Evolutionary conservation across 306 rosid genomes (phyloP).

Genomic region (Hylodesmum podocarpum): DNA sequence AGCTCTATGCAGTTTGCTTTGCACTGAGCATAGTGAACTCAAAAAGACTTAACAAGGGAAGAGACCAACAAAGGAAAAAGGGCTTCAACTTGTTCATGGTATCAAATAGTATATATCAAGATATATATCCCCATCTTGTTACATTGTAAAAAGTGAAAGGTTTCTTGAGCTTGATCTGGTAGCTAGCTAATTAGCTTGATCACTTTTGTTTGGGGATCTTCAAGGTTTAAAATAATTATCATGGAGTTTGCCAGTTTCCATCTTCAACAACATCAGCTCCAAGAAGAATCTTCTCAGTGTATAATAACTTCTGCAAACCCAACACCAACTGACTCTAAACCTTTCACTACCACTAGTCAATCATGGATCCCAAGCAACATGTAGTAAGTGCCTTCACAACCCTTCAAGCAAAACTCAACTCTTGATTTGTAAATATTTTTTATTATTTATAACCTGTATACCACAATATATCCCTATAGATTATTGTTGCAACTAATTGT

Average conservation of each 20-base stretch:
- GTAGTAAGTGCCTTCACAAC: slow-evolving; percentile 10
- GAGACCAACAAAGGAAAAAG: background rate
- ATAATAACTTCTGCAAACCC: slow-evolving; percentile 6
- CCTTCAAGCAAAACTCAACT: background rate
- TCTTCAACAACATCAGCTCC: slow-evolving; percentile 37
- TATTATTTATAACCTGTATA: background rate
- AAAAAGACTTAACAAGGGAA: background rate
- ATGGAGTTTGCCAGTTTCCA: slow-evolving; percentile 31
- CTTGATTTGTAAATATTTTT: too few relatives aligned
- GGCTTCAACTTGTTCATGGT: background rate
- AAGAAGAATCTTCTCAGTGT: slow-evolving; percentile 16
- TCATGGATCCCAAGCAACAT: slow-evolving; percentile 31
- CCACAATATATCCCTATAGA: background rate
- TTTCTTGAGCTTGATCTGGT: background rate
- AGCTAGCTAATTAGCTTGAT: background rate
- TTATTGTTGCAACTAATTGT: background rate
- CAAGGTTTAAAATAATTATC: background rate
- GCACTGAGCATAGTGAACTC: background rate
- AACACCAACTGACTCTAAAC: background rate
- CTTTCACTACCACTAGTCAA: background rate
- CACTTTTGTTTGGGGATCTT: slow-evolving; percentile 20
- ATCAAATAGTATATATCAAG: background rate
- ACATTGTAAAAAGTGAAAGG: background rate
- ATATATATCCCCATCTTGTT: background rate
- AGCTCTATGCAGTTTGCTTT: slow-evolving; percentile 6